Percentiles rank a stretch among this genome's conserved stretches.
Conservation (phyloP, 2,329 filamentous ascomycete genomes). For the Fusarium sp. region DNA sequence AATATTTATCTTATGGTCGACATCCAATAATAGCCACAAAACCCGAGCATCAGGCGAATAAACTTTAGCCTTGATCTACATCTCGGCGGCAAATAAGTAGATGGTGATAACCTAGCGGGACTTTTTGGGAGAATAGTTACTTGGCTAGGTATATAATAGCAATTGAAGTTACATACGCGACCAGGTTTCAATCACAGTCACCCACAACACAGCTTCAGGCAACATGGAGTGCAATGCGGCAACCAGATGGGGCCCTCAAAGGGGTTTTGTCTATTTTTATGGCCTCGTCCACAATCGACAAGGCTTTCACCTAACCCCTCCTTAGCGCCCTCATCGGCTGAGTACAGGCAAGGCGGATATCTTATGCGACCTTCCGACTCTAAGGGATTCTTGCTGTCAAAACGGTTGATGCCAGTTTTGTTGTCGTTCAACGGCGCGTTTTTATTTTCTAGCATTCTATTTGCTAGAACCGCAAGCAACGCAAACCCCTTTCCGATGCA, state of each 20-base stretch:
- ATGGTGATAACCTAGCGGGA: no score
- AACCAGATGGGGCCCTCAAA: conserved; percentile 28
- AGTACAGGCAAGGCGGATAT: conserved; percentile 16
- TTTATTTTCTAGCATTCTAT: conserved; percentile 51
- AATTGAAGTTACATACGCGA: no score
- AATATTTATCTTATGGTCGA: background rate
- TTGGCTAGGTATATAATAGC: no score
- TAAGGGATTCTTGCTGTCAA: conserved; percentile 31
- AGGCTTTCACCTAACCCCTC: conserved; percentile 24
- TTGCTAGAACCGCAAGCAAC: conserved; percentile 51
- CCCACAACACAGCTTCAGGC: background rate
- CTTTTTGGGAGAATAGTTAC: no score
- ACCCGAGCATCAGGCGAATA: no score
- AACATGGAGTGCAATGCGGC: background rate
- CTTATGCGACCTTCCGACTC: conserved; percentile 17
- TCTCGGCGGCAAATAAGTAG: no score
- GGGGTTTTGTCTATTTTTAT: conserved; percentile 43
- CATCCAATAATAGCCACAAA: no score
- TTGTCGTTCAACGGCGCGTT: conserved; percentile 52
- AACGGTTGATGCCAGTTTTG: conserved; percentile 43
- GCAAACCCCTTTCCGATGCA: conserved; percentile 52
- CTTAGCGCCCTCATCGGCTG: conserved; percentile 36
- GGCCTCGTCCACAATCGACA: conserved; percentile 37
- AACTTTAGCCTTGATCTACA: no score
- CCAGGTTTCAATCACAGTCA: background rate